phyloP scores from a whole-genome alignment of 2,329 filamentous ascomycete genomes.

The Sclerotinia glacialis region DNA sequence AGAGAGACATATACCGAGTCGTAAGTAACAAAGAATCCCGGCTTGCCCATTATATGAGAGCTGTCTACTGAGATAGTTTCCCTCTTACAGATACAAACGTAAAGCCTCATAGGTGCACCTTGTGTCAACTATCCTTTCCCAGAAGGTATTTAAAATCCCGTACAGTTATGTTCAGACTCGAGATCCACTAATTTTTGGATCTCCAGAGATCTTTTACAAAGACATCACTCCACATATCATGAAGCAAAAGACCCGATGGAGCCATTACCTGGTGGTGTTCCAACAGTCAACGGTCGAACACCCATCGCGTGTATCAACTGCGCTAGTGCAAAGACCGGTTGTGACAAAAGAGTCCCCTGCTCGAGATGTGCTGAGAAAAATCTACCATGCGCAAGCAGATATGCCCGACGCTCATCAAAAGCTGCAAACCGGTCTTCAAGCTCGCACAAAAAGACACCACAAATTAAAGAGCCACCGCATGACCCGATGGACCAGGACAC shows the following conservation, averaged over 20 bases:
- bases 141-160: conserved; percentile 43
- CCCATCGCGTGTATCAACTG: conserved; percentile 52
- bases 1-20: conserved; percentile 53
- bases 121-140: conserved; percentile 51
- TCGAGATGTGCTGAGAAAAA: conserved; percentile 50
- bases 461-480: conserved; percentile 17
- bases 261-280: conserved; percentile 44
- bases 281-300: conserved; percentile 43
- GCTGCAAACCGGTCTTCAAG: conserved; percentile 26
- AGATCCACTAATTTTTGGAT: conserved; percentile 32
- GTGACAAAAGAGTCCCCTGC: conserved; percentile 51
- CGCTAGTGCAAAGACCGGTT: conserved; percentile 51
- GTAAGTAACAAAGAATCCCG: conserved; percentile 41
- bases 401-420: conserved; percentile 51
- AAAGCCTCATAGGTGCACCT: conserved; percentile 51
- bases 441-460: conserved; percentile 20
- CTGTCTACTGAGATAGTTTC: not conserved
- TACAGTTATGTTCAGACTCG: conserved; percentile 17
- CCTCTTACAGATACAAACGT: conserved; percentile 50
- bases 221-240: conserved; percentile 53
- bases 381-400: conserved; percentile 49
- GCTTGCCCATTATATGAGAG: not conserved
- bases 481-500: conserved; percentile 20
- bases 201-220: conserved; percentile 48
- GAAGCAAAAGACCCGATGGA: conserved; percentile 49